phyloP scores from a whole-genome alignment of 768 basidiomycete species.

The Exidia glandulosa region DNA sequence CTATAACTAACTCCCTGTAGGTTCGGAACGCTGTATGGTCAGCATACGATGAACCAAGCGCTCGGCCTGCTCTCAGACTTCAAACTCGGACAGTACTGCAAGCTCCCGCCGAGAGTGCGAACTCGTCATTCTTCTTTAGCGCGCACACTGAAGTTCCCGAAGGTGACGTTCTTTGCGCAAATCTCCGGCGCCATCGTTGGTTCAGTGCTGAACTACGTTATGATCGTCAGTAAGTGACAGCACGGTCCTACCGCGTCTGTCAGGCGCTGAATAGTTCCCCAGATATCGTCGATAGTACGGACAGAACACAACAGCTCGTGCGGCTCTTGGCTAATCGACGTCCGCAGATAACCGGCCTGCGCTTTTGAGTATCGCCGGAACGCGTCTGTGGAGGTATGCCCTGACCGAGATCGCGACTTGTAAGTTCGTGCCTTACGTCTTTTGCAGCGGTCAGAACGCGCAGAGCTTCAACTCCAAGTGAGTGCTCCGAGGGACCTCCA shows the following conservation, averaged over 20 bases:
- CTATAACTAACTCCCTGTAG: background rate
- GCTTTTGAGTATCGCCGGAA: conserved; percentile 12
- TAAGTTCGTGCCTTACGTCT: background rate
- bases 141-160: too few species aligned
- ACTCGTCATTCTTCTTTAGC: too few species aligned
- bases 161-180: conserved; percentile 13
- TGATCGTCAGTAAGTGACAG: conserved; percentile 28
- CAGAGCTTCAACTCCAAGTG: conserved; percentile 15
- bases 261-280: background rate
- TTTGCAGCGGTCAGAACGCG: conserved; percentile 13
- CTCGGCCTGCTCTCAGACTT: conserved; percentile 14
- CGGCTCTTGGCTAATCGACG: background rate
- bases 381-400: conserved; percentile 11
- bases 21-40: conserved; percentile 7
- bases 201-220: conserved; percentile 16
- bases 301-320: background rate
- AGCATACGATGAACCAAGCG: conserved; percentile 10
- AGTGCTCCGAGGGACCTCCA: background rate
- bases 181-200: conserved; percentile 13
- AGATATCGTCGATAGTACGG: conserved; percentile 4
- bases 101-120: conserved; percentile 12
- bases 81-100: conserved; percentile 15
- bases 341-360: conserved; percentile 8
- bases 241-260: background rate
- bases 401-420: background rate